phyloP scores from a whole-genome alignment of 768 basidiomycete species.

The Rhodotorula paludigena region DNA sequence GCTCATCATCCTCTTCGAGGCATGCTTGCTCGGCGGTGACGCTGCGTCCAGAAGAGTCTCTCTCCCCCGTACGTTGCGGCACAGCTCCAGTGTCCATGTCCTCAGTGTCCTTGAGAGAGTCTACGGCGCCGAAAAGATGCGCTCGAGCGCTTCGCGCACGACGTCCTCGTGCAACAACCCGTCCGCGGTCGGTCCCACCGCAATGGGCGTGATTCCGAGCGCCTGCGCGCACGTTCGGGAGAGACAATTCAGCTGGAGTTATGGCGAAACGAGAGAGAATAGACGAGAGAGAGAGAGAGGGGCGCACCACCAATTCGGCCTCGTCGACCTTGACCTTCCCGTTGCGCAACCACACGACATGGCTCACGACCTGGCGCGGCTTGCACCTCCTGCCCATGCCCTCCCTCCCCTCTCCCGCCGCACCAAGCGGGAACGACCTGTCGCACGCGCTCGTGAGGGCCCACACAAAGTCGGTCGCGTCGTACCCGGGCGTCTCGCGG shows the following conservation, averaged over 20 bases:
- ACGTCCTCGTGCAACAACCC: conserved; percentile 28
- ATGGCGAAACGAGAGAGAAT: not conserved
- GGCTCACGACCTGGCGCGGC: conserved; percentile 6
- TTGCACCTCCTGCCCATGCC: not conserved
- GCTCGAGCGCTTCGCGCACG: conserved; percentile 15
- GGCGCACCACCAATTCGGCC: conserved; percentile 16
- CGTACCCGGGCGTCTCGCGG: conserved; percentile 38
- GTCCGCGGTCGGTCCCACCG: not conserved
- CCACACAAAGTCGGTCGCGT: conserved; percentile 31
- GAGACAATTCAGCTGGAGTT: not conserved
- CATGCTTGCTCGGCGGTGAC: not conserved
- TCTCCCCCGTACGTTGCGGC: not conserved
- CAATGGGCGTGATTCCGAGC: conserved; percentile 7
- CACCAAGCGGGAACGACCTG: not conserved
- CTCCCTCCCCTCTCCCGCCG: no score
- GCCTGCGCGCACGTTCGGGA: not conserved
- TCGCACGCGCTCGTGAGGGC: conserved; percentile 20
- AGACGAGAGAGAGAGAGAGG: not conserved
- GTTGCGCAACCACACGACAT: conserved; percentile 20
- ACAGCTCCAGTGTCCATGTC: not conserved
- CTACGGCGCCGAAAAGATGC: not conserved
- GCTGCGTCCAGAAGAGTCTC: not conserved
- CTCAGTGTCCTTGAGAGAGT: accelerated
- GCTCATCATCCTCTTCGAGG: no score
- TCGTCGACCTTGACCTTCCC: conserved; percentile 19